Evolutionary conservation across 2,329 filamentous ascomycete species (phyloP).

Genomic region (Madurella fahalii): DNA sequence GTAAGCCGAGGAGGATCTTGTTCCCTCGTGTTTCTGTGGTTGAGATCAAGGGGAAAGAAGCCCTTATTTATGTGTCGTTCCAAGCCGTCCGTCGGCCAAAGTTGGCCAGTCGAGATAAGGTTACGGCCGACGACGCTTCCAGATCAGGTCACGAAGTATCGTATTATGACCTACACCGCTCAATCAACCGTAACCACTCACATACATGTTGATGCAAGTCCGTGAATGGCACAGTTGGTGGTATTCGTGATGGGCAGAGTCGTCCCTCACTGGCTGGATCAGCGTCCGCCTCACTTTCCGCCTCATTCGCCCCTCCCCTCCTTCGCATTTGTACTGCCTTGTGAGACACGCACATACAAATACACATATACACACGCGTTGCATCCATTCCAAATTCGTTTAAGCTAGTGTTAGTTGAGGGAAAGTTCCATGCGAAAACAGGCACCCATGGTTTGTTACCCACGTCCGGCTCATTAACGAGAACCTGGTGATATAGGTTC

Average conservation of each 20-base stretch:
- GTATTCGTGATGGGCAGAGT: constrained; percentile 5
- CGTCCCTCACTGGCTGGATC: constrained; percentile 19
- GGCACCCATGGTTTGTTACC: background rate
- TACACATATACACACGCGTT: background rate
- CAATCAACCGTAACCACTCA: constrained; percentile 19
- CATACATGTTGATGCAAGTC: constrained; percentile 11
- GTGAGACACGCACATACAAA: constrained; percentile 1
- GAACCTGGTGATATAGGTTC: constrained; percentile 18
- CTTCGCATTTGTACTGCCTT: background rate
- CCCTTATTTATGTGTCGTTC: constrained; percentile 18
- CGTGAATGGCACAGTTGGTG: constrained; percentile 12
- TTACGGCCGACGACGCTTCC: constrained; percentile 14
- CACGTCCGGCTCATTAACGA: constrained; percentile 5
- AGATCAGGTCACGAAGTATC: constrained; percentile 15
- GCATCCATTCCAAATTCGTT: background rate
- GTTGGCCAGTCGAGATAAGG: constrained; percentile 15
- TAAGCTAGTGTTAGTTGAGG: background rate
- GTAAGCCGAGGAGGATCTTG: background rate
- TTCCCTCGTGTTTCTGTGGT: background rate
- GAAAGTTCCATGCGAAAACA: background rate
- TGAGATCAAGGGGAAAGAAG: background rate
- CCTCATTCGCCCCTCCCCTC: constrained; percentile 10
- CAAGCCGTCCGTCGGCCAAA: constrained; percentile 2
- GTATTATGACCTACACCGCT: constrained; percentile 19
- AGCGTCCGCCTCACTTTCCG: constrained; percentile 27